These are phyloP conservation scores for Hsuehochloa calcarea DNA, from an alignment of 176 grass and related monocot species.

Conservation along the genomic window DNA sequence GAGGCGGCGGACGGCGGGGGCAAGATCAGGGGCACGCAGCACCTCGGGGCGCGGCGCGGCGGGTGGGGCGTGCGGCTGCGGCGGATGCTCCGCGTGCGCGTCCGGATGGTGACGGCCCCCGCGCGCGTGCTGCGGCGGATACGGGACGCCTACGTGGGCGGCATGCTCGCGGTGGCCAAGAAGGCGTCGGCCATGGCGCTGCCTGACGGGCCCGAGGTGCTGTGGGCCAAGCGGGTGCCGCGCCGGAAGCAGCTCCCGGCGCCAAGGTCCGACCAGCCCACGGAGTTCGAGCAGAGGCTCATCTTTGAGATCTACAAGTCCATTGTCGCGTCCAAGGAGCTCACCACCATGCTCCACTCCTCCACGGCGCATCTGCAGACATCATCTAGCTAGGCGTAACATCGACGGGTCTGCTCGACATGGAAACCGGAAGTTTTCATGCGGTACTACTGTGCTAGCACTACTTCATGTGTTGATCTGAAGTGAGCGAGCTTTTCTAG, in stretches of 20 bases:
- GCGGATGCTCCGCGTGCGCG: slow-evolving; percentile 39
- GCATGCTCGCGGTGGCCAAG: slow-evolving; percentile 56
- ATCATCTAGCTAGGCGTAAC: neutral
- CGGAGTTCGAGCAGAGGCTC: slow-evolving; percentile 56
- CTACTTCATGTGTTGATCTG: neutral
- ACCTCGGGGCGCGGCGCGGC: slow-evolving; percentile 34
- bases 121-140: slow-evolving; percentile 36
- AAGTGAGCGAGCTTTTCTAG: slow-evolving; percentile 3
- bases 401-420: neutral
- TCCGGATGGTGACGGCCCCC: slow-evolving; percentile 31
- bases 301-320: slow-evolving; percentile 84
- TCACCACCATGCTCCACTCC: slow-evolving; percentile 50
- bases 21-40: neutral
- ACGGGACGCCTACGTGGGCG: slow-evolving; percentile 71
- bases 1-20: neutral
- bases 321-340: slow-evolving; percentile 65
- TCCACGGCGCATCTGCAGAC: slow-evolving; percentile 24
- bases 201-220: slow-evolving; percentile 28
- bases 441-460: neutral
- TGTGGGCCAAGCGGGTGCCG: slow-evolving; percentile 52
- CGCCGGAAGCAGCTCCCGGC: slow-evolving; percentile 10
- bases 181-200: slow-evolving; percentile 36
- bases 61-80: slow-evolving; percentile 20
- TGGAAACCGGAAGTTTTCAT: neutral
- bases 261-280: neutral